Conservation (phyloP, 176 grass and related monocot genomes). For the Coix lacrymajobi region DNA sequence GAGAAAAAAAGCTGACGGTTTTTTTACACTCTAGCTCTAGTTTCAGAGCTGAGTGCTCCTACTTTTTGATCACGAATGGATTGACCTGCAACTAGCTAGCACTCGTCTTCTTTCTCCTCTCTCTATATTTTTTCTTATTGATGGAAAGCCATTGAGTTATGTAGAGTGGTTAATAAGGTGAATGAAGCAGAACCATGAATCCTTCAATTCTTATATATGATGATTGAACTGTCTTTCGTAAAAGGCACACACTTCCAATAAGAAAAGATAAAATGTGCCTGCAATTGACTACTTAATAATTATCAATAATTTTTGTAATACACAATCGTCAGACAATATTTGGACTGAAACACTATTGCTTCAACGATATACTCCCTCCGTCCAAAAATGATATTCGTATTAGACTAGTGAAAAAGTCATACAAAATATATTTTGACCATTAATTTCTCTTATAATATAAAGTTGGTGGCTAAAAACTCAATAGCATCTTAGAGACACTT, state of each 20-base stretch:
- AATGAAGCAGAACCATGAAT: neutral
- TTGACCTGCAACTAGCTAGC: neutral
- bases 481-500: too few species aligned
- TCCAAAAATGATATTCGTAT: too few species aligned
- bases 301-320: neutral
- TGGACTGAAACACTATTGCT: neutral
- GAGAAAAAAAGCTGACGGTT: constrained; percentile 10
- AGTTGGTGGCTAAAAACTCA: too few species aligned
- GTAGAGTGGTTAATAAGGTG: neutral
- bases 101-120: neutral
- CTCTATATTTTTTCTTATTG: neutral
- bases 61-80: constrained; percentile 8
- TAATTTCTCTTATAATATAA: too few species aligned
- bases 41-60: constrained; percentile 31
- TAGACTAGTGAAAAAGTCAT: too few species aligned
- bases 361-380: too few species aligned
- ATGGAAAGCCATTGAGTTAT: neutral
- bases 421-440: too few species aligned
- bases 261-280: neutral
- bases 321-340: neutral
- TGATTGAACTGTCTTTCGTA: neutral
- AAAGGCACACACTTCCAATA: neutral
- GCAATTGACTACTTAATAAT: neutral
- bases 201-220: neutral
- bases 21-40: constrained; percentile 5